Evolutionary conservation across 805 yeast species (phyloP).

Genomic region (Ogataea corticis): DNA sequence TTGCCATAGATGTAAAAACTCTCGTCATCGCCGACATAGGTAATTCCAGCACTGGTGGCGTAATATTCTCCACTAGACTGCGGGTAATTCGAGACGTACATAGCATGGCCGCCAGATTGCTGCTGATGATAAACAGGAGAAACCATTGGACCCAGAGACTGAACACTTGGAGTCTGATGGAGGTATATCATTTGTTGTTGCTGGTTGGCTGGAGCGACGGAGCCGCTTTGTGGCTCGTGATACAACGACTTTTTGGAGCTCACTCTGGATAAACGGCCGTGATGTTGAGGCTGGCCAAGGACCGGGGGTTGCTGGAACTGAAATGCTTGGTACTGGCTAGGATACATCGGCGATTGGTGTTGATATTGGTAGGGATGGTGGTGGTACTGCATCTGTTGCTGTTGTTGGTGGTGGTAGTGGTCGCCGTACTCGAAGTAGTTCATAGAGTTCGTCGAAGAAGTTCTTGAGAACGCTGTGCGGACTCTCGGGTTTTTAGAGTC

Average conservation of each 20-base stretch:
- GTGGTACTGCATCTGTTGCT: slow-evolving; percentile 8
- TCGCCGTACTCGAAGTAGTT: slow-evolving; percentile 13
- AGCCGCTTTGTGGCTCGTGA: slow-evolving; percentile 4
- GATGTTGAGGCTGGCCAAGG: slow-evolving; percentile 2
- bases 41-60: background rate
- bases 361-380: slow-evolving; percentile 14
- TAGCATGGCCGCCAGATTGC: slow-evolving; percentile 1
- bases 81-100: slow-evolving; percentile 8
- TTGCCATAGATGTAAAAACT: slow-evolving; percentile 6
- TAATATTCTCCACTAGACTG: slow-evolving; percentile 8
- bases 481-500: background rate
- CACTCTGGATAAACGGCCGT: slow-evolving; percentile 9
- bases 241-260: slow-evolving; percentile 10
- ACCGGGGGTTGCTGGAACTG: slow-evolving; percentile 10
- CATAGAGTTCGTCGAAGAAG: slow-evolving; percentile 19
- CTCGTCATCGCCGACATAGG: slow-evolving; percentile 1
- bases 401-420: slow-evolving; percentile 4
- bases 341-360: slow-evolving; percentile 7
- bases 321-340: slow-evolving; percentile 3
- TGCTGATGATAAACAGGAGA: background rate
- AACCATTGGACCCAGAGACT: background rate
- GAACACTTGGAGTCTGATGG: slow-evolving; percentile 6
- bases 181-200: slow-evolving; percentile 13
- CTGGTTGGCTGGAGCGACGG: slow-evolving; percentile 4
- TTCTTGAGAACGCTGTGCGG: slow-evolving; percentile 13